Conservation (phyloP, 139 green algal species). For the Zygnema circumcarinatum region DNA sequence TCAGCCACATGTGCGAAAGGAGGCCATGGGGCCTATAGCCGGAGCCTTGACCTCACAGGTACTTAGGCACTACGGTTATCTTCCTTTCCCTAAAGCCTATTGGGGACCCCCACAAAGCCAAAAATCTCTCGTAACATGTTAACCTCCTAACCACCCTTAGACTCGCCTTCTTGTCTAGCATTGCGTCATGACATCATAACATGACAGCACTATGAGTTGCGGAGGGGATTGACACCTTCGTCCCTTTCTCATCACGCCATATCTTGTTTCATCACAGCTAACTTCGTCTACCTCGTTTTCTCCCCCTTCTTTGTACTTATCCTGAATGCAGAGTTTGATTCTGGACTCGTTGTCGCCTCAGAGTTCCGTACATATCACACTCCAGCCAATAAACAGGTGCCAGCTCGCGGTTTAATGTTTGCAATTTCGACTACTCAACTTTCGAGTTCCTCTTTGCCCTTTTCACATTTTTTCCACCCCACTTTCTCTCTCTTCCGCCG, state of each 20-base stretch:
- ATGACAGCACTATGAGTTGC: too few species aligned
- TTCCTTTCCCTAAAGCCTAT: too few species aligned
- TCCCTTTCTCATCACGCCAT: not conserved
- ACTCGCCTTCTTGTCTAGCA: not conserved
- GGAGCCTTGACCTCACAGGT: conserved; percentile 64
- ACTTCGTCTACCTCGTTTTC: not conserved
- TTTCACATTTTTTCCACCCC: conserved; percentile 56
- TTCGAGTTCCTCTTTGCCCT: conserved; percentile 79
- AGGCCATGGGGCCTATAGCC: conserved; percentile 79
- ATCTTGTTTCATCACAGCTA: not conserved
- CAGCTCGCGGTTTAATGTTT: too few species aligned
- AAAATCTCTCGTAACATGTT: not conserved
- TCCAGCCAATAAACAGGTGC: conserved; percentile 78
- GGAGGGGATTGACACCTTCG: too few species aligned
- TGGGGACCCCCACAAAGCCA: not conserved
- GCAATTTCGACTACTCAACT: too few species aligned
- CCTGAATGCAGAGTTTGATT: conserved; percentile 88
- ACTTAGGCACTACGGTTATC: too few species aligned
- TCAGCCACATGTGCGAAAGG: conserved; percentile 80
- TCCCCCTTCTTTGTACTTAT: not conserved
- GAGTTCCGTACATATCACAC: conserved; percentile 93
- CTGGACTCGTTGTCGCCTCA: conserved; percentile 98
- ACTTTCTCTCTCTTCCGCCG: conserved; percentile 5
- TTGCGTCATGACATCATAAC: not conserved
- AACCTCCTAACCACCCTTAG: not conserved